Evolutionary conservation across 2,329 filamentous ascomycete genomes (phyloP).

Genomic region (Colletotrichum spinosum): DNA sequence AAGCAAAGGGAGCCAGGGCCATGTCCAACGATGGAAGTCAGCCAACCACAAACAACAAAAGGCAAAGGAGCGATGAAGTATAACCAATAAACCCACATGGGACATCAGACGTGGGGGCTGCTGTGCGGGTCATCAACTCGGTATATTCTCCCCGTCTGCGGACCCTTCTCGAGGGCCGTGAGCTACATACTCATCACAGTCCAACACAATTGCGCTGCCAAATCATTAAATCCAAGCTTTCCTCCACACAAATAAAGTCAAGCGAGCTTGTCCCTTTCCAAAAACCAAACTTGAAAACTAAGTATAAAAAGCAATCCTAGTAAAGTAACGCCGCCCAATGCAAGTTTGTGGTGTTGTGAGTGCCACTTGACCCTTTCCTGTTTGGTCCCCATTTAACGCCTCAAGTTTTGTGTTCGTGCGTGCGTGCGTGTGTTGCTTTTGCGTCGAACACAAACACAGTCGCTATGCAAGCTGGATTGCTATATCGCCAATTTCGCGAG

Average conservation of each 20-base stretch:
- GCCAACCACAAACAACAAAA: no score
- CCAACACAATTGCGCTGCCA: neutral
- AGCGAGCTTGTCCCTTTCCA: no score
- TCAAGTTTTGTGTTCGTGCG: slow-evolving; percentile 19
- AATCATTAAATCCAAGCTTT: slow-evolving; percentile 33
- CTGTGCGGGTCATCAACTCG: slow-evolving; percentile 13
- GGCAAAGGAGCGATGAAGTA: neutral
- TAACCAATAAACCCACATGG: neutral
- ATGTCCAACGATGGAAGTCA: no score
- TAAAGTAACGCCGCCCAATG: slow-evolving; percentile 36
- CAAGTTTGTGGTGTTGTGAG: slow-evolving; percentile 10
- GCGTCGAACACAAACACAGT: slow-evolving; percentile 53
- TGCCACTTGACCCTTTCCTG: slow-evolving; percentile 3
- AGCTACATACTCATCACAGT: slow-evolving; percentile 26
- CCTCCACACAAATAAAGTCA: neutral
- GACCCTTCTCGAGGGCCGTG: neutral
- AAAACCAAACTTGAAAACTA: neutral
- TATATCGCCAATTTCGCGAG: slow-evolving; percentile 31
- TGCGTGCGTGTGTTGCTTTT: neutral
- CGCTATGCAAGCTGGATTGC: slow-evolving; percentile 67
- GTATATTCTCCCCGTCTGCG: slow-evolving; percentile 15
- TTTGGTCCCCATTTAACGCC: slow-evolving; percentile 31
- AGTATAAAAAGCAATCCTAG: slow-evolving; percentile 3
- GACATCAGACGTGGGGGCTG: no score
- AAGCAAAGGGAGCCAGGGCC: no score